phyloP scores from a whole-genome alignment of 179 eudicot genomes.

The Sideroxylon spinosum region DNA sequence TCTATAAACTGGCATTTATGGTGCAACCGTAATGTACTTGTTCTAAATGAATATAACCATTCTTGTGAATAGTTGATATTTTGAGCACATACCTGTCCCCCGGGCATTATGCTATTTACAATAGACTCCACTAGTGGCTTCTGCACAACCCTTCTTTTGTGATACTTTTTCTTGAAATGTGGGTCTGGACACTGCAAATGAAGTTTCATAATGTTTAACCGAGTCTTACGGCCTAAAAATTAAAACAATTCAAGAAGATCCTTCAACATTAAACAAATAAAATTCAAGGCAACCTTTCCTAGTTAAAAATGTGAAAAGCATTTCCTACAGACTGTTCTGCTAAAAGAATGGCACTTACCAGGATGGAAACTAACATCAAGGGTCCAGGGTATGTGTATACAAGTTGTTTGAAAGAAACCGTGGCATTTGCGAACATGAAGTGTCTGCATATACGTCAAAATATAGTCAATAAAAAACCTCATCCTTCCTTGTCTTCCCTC shows the following conservation, averaged over 20 bases:
- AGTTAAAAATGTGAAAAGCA: not conserved
- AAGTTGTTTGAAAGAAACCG: slow-evolving; percentile 71
- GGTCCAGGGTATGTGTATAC: slow-evolving; percentile 91
- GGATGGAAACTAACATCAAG: slow-evolving; percentile 65
- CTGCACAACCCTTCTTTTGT: slow-evolving; percentile 90
- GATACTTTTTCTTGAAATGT: slow-evolving; percentile 80
- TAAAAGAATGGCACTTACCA: slow-evolving; percentile 51
- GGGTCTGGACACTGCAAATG: slow-evolving; percentile 92
- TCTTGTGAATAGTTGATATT: not conserved
- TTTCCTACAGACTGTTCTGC: not conserved
- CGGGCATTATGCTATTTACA: slow-evolving; percentile 41
- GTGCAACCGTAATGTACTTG: not conserved
- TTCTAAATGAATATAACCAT: not conserved
- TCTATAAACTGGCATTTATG: not conserved
- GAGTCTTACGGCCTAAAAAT: not conserved
- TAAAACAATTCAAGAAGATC: too few species aligned
- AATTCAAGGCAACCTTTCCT: too few species aligned
- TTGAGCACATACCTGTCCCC: slow-evolving; percentile 68
- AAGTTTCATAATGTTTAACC: not conserved
- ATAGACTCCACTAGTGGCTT: slow-evolving; percentile 77
- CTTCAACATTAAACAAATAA: too few species aligned
- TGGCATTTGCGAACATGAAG: slow-evolving; percentile 82
- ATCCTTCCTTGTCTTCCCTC: not conserved
- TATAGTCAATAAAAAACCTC: not conserved
- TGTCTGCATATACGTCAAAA: slow-evolving; percentile 43